These are phyloP conservation scores for Cercospora sp. DNA, from an alignment of 2,329 filamentous ascomycete species.

Conservation along the genomic window DNA sequence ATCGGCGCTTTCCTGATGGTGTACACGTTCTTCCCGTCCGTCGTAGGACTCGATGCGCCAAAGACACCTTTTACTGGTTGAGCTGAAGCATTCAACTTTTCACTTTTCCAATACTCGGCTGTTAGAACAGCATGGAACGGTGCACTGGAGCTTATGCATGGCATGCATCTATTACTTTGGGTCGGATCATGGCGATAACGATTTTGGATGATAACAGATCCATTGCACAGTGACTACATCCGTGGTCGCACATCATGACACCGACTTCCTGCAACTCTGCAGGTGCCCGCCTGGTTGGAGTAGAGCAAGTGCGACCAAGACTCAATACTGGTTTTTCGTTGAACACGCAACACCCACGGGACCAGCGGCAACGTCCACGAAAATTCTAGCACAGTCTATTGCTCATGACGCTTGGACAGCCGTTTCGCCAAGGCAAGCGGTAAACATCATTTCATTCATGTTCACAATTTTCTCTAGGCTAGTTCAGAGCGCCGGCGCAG, in stretches of 20 bases:
- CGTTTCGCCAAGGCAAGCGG: background rate
- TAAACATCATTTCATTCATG: background rate
- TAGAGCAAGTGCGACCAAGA: background rate
- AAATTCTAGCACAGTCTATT: background rate
- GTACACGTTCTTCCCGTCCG: constrained; percentile 9
- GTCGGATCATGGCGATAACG: background rate
- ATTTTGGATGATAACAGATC: background rate
- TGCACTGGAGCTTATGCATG: background rate
- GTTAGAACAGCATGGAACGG: background rate
- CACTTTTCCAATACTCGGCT: background rate
- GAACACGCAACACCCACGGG: background rate
- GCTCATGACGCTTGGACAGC: background rate
- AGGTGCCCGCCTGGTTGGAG: background rate
- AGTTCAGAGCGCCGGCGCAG: background rate
- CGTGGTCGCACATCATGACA: background rate
- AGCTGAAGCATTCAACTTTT: background rate
- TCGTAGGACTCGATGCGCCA: constrained; percentile 2
- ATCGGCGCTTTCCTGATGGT: constrained; percentile 6
- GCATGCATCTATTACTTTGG: background rate
- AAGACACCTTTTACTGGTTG: constrained; percentile 23
- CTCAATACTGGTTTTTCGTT: background rate
- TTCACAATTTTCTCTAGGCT: background rate
- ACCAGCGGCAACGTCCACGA: background rate
- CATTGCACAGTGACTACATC: background rate
- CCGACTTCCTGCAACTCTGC: background rate